Percentiles rank a stretch among this genome's conserved stretches.
phyloP scores from a whole-genome alignment of 2,329 filamentous ascomycete species.

The Cryphonectria carpinicola region DNA sequence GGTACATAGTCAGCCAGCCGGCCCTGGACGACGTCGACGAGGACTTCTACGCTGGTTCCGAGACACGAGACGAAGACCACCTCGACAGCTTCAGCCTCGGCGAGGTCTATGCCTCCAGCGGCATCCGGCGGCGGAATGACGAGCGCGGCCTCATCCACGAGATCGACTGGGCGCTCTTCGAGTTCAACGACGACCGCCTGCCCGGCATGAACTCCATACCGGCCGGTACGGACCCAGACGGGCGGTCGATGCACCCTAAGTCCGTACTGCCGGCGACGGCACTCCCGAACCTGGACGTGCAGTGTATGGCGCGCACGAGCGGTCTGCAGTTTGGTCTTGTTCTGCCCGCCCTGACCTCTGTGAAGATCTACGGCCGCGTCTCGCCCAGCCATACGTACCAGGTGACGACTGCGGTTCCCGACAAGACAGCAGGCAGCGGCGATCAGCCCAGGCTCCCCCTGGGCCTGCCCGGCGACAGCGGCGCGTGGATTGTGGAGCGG shows the following conservation, averaged over 20 bases:
- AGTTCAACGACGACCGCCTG: slow-evolving; percentile 72
- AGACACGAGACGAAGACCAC: slow-evolving; percentile 77
- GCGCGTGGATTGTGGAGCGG: slow-evolving; percentile 89
- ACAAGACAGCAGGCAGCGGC: slow-evolving; percentile 26
- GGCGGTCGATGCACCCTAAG: slow-evolving; percentile 54
- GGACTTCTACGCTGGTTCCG: slow-evolving; percentile 77
- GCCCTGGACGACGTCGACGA: slow-evolving; percentile 85
- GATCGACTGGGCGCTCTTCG: slow-evolving; percentile 93
- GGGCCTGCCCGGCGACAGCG: slow-evolving; percentile 84
- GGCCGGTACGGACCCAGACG: slow-evolving; percentile 28
- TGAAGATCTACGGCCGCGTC: slow-evolving; percentile 83
- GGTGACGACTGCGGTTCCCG: slow-evolving; percentile 48
- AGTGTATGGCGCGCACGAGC: slow-evolving; percentile 86
- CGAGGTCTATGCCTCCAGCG: slow-evolving; percentile 86
- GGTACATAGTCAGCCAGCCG: slow-evolving; percentile 85
- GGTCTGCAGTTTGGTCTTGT: slow-evolving; percentile 82
- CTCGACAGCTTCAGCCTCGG: slow-evolving; percentile 81
- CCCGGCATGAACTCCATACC: slow-evolving; percentile 75
- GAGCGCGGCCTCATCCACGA: slow-evolving; percentile 79
- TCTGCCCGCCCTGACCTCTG: slow-evolving; percentile 75
- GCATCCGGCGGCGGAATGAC: slow-evolving; percentile 75
- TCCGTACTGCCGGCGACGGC: slow-evolving; percentile 62
- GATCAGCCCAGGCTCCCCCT: slow-evolving; percentile 44
- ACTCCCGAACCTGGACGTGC: slow-evolving; percentile 77
- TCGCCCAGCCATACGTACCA: slow-evolving; percentile 77